Percentiles rank a stretch among this genome's conserved stretches.
Evolutionary conservation across 306 rosid genomes (phyloP).

Genomic region (Lathyrus sativus): DNA sequence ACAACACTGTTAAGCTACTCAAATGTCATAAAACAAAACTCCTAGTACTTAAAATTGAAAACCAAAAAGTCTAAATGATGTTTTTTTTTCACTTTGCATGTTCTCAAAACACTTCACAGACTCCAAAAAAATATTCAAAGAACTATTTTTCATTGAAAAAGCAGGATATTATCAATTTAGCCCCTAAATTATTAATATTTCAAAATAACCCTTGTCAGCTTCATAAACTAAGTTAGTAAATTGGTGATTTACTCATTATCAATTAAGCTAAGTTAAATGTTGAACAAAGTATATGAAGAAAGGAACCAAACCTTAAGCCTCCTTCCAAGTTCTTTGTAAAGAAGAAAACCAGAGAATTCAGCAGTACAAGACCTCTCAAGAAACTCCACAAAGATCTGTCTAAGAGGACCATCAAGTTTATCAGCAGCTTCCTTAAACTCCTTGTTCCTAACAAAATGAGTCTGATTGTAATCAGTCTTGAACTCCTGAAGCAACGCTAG

Average conservation of each 20-base stretch:
- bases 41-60: constrained; percentile 16
- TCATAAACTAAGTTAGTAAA: neutral
- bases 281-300: neutral
- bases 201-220: neutral
- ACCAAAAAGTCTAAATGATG: neutral
- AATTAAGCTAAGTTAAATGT: constrained; percentile 2
- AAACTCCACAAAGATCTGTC: constrained; percentile 96
- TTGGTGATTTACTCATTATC: no score
- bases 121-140: neutral
- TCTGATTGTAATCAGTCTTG: constrained; percentile 97
- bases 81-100: neutral
- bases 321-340: constrained; percentile 96
- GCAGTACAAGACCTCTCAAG: constrained; percentile 99
- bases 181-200: neutral
- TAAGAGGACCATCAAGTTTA: constrained; percentile 72
- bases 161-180: neutral
- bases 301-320: constrained; percentile 72
- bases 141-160: neutral
- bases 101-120: neutral
- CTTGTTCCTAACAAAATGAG: constrained; percentile 94
- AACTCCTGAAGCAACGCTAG: constrained; percentile 94
- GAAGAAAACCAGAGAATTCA: constrained; percentile 97
- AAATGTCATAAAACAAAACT: constrained; percentile 9
- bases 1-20: neutral
- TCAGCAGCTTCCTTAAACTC: constrained; percentile 99